Evolutionary conservation across 257 asterid species (phyloP).

Genomic region (Solanum corneliomulleri): DNA sequence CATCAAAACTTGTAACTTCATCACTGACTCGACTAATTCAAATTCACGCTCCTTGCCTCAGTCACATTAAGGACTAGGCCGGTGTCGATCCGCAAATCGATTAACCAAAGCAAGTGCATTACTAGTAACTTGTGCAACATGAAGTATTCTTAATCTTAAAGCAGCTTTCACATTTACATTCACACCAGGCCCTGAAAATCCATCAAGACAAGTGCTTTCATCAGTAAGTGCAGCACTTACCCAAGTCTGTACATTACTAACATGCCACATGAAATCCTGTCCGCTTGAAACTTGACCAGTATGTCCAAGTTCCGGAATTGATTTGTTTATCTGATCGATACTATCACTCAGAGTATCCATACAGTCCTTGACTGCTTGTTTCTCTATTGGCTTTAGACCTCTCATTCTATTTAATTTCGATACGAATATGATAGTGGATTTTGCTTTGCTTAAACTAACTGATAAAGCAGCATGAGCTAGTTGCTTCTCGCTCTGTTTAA

Average conservation of each 20-base stretch:
- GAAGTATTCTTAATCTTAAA: constrained; percentile 16
- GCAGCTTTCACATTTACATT: constrained; percentile 28
- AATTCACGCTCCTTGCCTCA: neutral
- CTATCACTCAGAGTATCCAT: constrained; percentile 28
- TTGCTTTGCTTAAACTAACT: constrained; percentile 39
- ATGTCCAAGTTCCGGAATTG: constrained; percentile 37
- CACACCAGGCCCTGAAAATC: constrained; percentile 20
- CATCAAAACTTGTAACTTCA: neutral
- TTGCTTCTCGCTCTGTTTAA: constrained; percentile 30
- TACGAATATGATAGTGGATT: constrained; percentile 20
- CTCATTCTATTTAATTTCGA: constrained; percentile 15
- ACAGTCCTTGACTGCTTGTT: constrained; percentile 49
- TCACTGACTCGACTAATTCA: neutral
- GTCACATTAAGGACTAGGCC: neutral
- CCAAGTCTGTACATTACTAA: constrained; percentile 68
- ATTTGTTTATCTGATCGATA: constrained; percentile 39
- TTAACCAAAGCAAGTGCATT: constrained; percentile 48
- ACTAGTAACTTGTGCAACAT: constrained; percentile 42
- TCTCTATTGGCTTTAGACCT: constrained; percentile 28
- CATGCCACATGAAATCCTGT: constrained; percentile 45
- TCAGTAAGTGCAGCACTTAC: constrained; percentile 50
- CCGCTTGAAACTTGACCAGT: constrained; percentile 8
- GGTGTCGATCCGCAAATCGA: constrained; percentile 27
- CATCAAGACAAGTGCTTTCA: constrained; percentile 34
- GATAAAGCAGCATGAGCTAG: constrained; percentile 43